phyloP scores from a whole-genome alignment of 805 yeast genomes.

The Saccharomycopsis amapae region DNA sequence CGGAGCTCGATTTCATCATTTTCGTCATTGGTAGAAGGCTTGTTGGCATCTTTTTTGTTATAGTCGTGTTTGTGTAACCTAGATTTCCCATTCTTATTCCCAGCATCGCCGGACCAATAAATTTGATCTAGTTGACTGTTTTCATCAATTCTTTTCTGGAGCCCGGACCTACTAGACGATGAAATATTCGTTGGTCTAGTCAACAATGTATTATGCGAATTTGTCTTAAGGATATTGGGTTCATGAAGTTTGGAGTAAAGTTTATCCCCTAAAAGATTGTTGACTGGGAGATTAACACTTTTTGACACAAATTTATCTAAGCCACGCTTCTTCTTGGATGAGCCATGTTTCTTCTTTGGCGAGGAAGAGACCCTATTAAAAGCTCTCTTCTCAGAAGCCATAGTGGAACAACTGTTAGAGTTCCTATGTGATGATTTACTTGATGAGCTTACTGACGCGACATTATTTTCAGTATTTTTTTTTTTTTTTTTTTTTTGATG shows the following conservation, averaged over 20 bases:
- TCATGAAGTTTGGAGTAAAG: too few species aligned
- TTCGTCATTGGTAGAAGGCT: not conserved
- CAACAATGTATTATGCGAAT: not conserved
- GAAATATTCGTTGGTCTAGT: too few species aligned
- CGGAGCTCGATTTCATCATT: not conserved
- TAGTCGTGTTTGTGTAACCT: not conserved
- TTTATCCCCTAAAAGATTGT: not conserved
- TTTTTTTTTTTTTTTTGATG: too few species aligned
- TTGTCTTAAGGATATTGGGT: not conserved
- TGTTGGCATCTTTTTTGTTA: not conserved
- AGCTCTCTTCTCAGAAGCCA: too few species aligned
- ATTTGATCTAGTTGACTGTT: not conserved
- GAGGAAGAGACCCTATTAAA: too few species aligned
- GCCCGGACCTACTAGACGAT: too few species aligned
- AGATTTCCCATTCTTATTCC: not conserved
- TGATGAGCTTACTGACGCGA: too few species aligned
- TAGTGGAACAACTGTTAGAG: too few species aligned
- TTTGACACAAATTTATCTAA: not conserved
- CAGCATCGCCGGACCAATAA: not conserved
- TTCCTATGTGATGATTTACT: too few species aligned
- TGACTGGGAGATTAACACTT: not conserved
- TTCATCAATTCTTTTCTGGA: too few species aligned
- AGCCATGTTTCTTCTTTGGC: not conserved
- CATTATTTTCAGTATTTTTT: too few species aligned
- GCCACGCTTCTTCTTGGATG: not conserved